Base-by-base conservation (phyloP, 1,284 basidiomycete species). In the Kalmanozyma brasiliensis region DNA sequence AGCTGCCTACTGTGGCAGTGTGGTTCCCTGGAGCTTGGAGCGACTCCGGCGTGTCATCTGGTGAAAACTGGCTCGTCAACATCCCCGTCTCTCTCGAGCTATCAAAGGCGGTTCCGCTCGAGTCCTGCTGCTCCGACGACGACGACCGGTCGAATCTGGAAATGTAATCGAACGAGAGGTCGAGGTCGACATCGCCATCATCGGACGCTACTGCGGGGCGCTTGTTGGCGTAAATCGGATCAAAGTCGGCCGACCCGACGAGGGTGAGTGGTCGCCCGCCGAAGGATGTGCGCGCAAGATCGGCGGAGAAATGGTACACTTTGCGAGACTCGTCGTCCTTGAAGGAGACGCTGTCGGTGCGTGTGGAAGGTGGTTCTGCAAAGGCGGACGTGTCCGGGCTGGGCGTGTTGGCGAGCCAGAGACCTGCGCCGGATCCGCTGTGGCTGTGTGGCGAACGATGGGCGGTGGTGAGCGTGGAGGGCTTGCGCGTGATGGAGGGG, bases 131-230 rank as follows among this genome's bases (percentile, higher is more conserved):
- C 8, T 59, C 48, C 2, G 56, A 64, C 6, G 61, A 52, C 8
- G 61, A 57, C 6, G 52, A 57, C 14, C 42, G 35, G 44, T 74
- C 69, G 49, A 69, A 63, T 13, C 55, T 47, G 23, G 70, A 73
- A 30, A 73, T 52, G 37, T 72, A 77, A 47, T 77, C 74, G 44
- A 77, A 77, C 7, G 70, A 73, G 13, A 75, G 44, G 34, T 75
- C 70, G 24, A 77, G 60, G 26, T 77, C 66, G 8, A 77, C 74
- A 43, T 68, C 62, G 17, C 48, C 58, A 32, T 55, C 56, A 10
- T 59, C 56, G 3, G 44, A 55, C 2, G 40, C 23, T 5, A 40
- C 59, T 23, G 52, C 43, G 16, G 37, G 36, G 4, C 29, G 17
- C 26, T 49, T 41, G 38, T 47, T 43, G 33, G 46, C 19, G 43